These are phyloP conservation scores for Cladosporium velox DNA, from an alignment of 2,329 filamentous ascomycete genomes.

Conservation along the genomic window DNA sequence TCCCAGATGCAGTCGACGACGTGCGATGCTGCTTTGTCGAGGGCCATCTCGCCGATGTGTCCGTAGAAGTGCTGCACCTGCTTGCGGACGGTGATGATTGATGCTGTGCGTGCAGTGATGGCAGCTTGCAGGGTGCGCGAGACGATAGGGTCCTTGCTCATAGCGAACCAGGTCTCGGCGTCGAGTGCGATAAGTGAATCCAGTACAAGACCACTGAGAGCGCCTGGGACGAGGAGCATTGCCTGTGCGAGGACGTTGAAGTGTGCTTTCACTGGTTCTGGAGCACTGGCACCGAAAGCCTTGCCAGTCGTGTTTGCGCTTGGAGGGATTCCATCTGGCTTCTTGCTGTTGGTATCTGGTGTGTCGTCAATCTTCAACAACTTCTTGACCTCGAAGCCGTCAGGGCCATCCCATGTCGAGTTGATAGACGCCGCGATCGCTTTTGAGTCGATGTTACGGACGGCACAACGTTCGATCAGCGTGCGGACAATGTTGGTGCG, in stretches of 20 bases:
- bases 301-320: slow-evolving; percentile 21
- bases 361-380: slow-evolving; percentile 60
- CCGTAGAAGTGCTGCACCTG: slow-evolving; percentile 65
- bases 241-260: slow-evolving; percentile 83
- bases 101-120: slow-evolving; percentile 56
- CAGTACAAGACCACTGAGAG: slow-evolving; percentile 70
- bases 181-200: slow-evolving; percentile 54
- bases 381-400: slow-evolving; percentile 57
- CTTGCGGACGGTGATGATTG: slow-evolving; percentile 61
- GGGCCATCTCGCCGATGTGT: slow-evolving; percentile 60
- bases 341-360: slow-evolving; percentile 20
- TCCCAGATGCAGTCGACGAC: slow-evolving; percentile 68
- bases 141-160: slow-evolving; percentile 63
- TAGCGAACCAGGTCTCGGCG: slow-evolving; percentile 55
- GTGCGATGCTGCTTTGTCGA: slow-evolving; percentile 65
- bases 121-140: slow-evolving; percentile 67
- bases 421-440: slow-evolving; percentile 60
- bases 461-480: slow-evolving; percentile 78
- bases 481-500: slow-evolving; percentile 78
- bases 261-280: slow-evolving; percentile 49
- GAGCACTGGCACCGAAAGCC: slow-evolving; percentile 20
- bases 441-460: slow-evolving; percentile 61
- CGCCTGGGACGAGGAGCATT: slow-evolving; percentile 73
- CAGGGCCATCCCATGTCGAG: slow-evolving; percentile 54
- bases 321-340: slow-evolving; percentile 23